Conservation (phyloP, 164 flowering plant species). For the Tinospora cordifolia region DNA sequence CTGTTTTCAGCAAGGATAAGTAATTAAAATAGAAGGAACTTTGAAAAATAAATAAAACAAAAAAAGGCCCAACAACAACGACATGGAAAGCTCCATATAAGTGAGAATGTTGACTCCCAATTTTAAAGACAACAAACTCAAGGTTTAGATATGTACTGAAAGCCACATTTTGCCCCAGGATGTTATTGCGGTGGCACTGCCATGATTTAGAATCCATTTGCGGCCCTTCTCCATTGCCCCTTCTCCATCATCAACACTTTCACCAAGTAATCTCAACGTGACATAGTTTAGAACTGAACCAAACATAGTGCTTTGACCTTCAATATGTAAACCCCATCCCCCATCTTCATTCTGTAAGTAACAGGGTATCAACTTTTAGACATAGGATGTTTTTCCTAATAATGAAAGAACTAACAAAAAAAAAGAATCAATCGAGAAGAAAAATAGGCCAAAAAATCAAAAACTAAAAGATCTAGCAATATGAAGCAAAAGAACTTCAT, state of each 20-base stretch:
- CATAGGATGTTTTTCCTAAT: background rate
- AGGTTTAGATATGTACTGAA: slow-evolving; percentile 25
- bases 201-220: slow-evolving; percentile 57
- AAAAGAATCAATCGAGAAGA: background rate
- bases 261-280: slow-evolving; percentile 52
- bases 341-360: slow-evolving; percentile 62
- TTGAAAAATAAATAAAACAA: background rate
- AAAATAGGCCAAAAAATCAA: background rate
- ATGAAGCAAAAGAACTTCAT: background rate
- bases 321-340: slow-evolving; percentile 84
- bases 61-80: background rate
- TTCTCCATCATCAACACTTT: slow-evolving; percentile 39
- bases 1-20: slow-evolving; percentile 18
- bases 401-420: background rate
- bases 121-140: background rate
- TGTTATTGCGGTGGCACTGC: slow-evolving; percentile 37
- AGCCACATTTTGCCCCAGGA: slow-evolving; percentile 75
- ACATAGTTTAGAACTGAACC: slow-evolving; percentile 49
- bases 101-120: background rate
- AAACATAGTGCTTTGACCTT: slow-evolving; percentile 69
- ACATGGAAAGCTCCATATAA: background rate
- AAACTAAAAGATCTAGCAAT: background rate
- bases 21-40: background rate
- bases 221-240: slow-evolving; percentile 38
- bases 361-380: background rate